Base-by-base conservation (phyloP, 805 yeast species). In the Ogataea pignaliae region DNA sequence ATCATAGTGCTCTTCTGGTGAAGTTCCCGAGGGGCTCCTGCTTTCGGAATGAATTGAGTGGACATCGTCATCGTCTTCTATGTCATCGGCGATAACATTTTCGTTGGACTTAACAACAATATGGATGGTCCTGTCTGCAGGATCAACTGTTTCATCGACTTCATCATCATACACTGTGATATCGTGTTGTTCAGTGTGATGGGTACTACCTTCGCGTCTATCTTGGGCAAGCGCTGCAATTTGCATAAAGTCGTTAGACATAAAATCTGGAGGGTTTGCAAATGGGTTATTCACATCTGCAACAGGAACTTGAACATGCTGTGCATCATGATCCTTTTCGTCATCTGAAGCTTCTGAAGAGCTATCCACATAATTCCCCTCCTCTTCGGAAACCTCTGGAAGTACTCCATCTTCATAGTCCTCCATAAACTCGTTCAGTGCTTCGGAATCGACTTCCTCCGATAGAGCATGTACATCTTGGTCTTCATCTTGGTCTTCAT, bases 221-320 rank as follows among this genome's bases (percentile, higher is more conserved):
- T 35, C 33, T 18, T 43, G 49, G 5, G 52, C 52, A 28, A 45
- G 29, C 29, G 37, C 11, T 13, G 52, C 50, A 17, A 48, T 45
- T n/a, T 46, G 34, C 42, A 41, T 43, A 46, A 45, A 46, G 10
- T 46, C 45, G 11, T 43, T 43, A 6, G 40, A 35, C 16, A 29
- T 13, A 17, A 32, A 12, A 26, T 34, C 26, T 10, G 11, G 37
- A 8, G 18, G 17, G 13, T 16, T 21, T 12, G 34, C 16, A 16
- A 21, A 37, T 3, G 31, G 15, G 14, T 29, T 29, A 8, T 33
- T 37, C 6, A 28, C 18, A 30, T 21, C 41, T 21, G 26, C 7
- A 21, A 21, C 26, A 21, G 26, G 26, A 7, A 21, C 26, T 4
- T 21, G 26, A 21, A 7, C 7, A 21, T 21, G 26, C 3, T 40